Base-by-base conservation (phyloP, 148 eudicot species). In the Pharnaceum exiguum region DNA sequence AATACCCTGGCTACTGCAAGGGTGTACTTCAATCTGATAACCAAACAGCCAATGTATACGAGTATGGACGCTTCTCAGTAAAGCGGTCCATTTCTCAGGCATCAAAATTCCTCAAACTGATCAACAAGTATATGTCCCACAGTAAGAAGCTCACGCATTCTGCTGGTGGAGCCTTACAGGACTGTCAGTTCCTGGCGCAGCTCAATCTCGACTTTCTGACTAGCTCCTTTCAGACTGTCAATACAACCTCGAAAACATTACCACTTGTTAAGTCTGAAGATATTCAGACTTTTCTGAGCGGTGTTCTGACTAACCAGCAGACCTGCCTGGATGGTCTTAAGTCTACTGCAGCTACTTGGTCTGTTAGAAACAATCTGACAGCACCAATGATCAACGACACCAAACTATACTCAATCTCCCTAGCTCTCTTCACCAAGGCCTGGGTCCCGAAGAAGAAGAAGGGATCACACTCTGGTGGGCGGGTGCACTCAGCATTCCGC, bases 271-370 rank as follows among this genome's bases (percentile, higher is more conserved):
- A 67, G 8, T 77, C 90, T 0, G 97, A 87, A 2, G 80, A 90
- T 9, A 71, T 85, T 3, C 85, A 82, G 46, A 84, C 97, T 0
- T 33, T 78, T 19, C 78, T 90, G 0, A 87, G 95, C 28, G 95
- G 87, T 0, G 71, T 79, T 12, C 39, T 87, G 26, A 90, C 97
- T 2, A 87, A 90, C 70, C 74, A 79, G 0, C 87, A 87, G 40
- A 90, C 97, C 0, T 90, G 97, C 57, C 27, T 79, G 3, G 95
- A 90, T 43, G 95, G 97, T 7, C 69, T 90, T 4, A 71, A 78
- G 23, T 67, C 59, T 3, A 71, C 82, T 1, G 71, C 80, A 11
- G 62, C 81, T 0, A 53, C 84, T 0, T 79, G 85, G 82, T 70
- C 73, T 2, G 57, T 79, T 7, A 72, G 69, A 8, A 60, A 57